Evolutionary conservation across 1,284 basidiomycete genomes (phyloP).

Genomic region (Heterobasidion parviporum): DNA sequence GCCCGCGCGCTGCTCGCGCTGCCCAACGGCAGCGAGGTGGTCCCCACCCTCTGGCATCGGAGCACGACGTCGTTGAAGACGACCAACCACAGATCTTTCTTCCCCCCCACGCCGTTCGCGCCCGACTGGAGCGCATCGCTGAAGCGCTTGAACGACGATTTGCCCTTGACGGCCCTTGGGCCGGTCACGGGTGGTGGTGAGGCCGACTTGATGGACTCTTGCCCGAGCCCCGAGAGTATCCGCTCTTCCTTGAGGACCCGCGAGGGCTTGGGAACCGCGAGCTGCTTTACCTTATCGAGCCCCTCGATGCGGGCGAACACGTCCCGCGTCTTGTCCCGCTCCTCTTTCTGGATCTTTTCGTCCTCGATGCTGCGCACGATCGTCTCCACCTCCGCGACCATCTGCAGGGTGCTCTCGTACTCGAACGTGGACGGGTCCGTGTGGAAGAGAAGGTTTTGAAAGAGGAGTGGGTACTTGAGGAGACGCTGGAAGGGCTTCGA

Average conservation of each 20-base stretch:
- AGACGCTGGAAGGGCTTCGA: conserved; percentile 97
- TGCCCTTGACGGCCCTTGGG: conserved; percentile 50
- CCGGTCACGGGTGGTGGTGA: conserved; percentile 46
- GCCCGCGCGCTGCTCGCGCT: conserved; percentile 61
- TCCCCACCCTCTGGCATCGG: conserved; percentile 84
- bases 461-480: conserved; percentile 94
- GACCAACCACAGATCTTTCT: conserved; percentile 90
- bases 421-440: conserved; percentile 96
- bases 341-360: conserved; percentile 94
- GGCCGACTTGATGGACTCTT: conserved; percentile 21
- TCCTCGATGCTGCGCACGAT: conserved; percentile 96
- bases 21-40: conserved; percentile 80
- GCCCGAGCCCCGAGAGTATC: conserved; percentile 19
- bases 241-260: conserved; percentile 83
- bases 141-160: conserved; percentile 77
- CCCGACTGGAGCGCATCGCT: conserved; percentile 67
- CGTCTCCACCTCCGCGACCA: conserved; percentile 95
- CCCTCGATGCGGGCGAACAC: conserved; percentile 95
- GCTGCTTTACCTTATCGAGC: conserved; percentile 78
- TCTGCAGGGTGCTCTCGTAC: conserved; percentile 91
- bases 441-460: conserved; percentile 95
- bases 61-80: conserved; percentile 94
- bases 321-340: conserved; percentile 90
- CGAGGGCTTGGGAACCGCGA: conserved; percentile 85
- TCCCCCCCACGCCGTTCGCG: conserved; percentile 52